Conservation (phyloP, 805 yeast species). For the Suhomyces pyralidae region DNA sequence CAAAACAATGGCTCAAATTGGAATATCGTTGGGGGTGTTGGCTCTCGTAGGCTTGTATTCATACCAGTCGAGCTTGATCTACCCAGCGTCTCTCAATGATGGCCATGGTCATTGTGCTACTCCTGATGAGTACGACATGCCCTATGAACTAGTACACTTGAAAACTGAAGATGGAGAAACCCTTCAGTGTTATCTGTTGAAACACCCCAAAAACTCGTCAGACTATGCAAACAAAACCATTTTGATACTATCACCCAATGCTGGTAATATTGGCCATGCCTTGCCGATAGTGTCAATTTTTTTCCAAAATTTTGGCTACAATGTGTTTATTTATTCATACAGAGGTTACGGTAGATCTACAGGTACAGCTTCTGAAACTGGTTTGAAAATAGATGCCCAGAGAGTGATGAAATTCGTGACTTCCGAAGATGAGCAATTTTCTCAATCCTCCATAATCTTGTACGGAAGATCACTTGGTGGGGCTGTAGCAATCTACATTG, state of each 20-base stretch:
- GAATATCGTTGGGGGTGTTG: constrained; percentile 42
- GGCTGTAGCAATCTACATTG: constrained; percentile 85
- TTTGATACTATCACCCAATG: constrained; percentile 82
- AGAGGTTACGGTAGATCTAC: constrained; percentile 86
- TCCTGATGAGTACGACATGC: constrained; percentile 67
- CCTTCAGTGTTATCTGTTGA: constrained; percentile 61
- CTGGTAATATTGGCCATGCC: constrained; percentile 92
- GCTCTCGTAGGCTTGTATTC: constrained; percentile 54
- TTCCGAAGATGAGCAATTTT: constrained; percentile 48
- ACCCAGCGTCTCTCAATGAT: constrained; percentile 77
- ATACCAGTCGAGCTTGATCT: constrained; percentile 67
- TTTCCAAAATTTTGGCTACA: constrained; percentile 59
- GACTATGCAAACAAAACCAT: constrained; percentile 62
- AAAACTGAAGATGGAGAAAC: constrained; percentile 68
- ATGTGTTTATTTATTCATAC: constrained; percentile 82
- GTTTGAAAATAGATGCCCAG: constrained; percentile 80
- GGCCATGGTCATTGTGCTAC: constrained; percentile 72
- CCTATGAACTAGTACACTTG: constrained; percentile 57
- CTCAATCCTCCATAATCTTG: constrained; percentile 53
- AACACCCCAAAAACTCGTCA: constrained; percentile 41
- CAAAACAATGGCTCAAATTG: constrained; percentile 36
- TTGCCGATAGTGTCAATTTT: constrained; percentile 76
- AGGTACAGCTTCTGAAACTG: constrained; percentile 73
- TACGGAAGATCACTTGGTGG: constrained; percentile 95
- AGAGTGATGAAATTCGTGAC: constrained; percentile 60